Conservation (phyloP, 495 filamentous ascomycete species). For the Articulospora tetracladia region DNA sequence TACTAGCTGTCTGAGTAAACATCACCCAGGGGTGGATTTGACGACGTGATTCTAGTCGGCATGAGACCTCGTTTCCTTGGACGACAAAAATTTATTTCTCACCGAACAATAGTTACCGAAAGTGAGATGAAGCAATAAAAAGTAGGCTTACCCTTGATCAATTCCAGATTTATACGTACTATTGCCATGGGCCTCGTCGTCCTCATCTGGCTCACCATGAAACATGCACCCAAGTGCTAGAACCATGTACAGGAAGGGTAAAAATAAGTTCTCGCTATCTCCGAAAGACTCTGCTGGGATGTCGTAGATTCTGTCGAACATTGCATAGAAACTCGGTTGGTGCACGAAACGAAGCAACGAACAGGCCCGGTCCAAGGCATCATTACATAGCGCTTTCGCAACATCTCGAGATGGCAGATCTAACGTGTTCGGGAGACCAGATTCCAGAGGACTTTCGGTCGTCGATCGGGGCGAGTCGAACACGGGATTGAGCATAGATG, state of each 20-base stretch:
- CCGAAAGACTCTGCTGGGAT: slow-evolving; percentile 62
- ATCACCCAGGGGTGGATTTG: too few relatives aligned
- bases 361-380: slow-evolving; percentile 79
- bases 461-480: slow-evolving; percentile 70
- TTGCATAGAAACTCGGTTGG: slow-evolving; percentile 75
- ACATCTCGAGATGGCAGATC: slow-evolving; percentile 68
- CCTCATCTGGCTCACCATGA: slow-evolving; percentile 33
- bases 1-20: neutral
- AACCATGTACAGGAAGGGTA: slow-evolving; percentile 79
- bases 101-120: too few relatives aligned
- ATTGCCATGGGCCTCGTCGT: slow-evolving; percentile 36
- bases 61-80: neutral
- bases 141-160: slow-evolving; percentile 66
- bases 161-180: slow-evolving; percentile 63
- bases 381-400: slow-evolving; percentile 66
- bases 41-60: too few relatives aligned
- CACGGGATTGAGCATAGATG: slow-evolving; percentile 32
- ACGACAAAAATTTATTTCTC: too few relatives aligned
- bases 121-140: too few relatives aligned
- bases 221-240: slow-evolving; percentile 89
- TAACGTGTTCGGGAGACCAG: slow-evolving; percentile 47
- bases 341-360: slow-evolving; percentile 85
- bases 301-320: slow-evolving; percentile 77
- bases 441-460: slow-evolving; percentile 56
- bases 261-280: slow-evolving; percentile 72